Evolutionary conservation across 129 eudicot species (phyloP).

Genomic region (Artemisia annua): DNA sequence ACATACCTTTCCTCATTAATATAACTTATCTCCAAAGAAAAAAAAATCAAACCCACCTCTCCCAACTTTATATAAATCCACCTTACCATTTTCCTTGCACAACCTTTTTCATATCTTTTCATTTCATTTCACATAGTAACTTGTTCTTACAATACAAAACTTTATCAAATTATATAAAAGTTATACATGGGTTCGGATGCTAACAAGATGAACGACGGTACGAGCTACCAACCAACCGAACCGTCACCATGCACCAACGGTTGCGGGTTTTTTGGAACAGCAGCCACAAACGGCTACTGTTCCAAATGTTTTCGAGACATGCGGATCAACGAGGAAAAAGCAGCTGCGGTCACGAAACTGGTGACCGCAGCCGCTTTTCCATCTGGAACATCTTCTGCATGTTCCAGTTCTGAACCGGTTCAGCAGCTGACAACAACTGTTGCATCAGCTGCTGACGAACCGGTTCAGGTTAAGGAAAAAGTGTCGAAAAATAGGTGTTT

Average conservation of each 20-base stretch:
- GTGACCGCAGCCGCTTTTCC: slow-evolving; percentile 26
- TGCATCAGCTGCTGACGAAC: slow-evolving; percentile 4
- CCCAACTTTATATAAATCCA: slow-evolving; percentile 26
- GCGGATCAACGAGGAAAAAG: slow-evolving; percentile 44
- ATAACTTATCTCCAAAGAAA: slow-evolving; percentile 30
- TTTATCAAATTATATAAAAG: background rate
- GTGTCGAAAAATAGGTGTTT: slow-evolving; percentile 45
- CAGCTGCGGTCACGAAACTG: slow-evolving; percentile 49
- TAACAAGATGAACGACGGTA: slow-evolving; percentile 52
- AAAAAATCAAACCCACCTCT: background rate
- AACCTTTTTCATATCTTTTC: slow-evolving; percentile 5
- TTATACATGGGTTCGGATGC: slow-evolving; percentile 47
- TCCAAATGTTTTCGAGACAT: slow-evolving; percentile 69
- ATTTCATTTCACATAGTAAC: background rate
- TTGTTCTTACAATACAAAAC: too few species aligned
- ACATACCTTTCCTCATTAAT: too few species aligned
- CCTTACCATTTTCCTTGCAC: background rate
- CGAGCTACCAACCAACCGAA: slow-evolving; percentile 61
- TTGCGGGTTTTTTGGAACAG: slow-evolving; percentile 79
- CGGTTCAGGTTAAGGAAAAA: background rate
- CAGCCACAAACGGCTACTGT: slow-evolving; percentile 72
- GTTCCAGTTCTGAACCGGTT: background rate
- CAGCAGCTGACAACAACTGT: background rate
- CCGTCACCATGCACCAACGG: slow-evolving; percentile 67
- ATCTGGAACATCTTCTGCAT: too few species aligned